Percentiles rank a stretch among this genome's conserved stretches.
Evolutionary conservation across 148 eudicot species (phyloP).

Genomic region (Chenopodium formosanum): DNA sequence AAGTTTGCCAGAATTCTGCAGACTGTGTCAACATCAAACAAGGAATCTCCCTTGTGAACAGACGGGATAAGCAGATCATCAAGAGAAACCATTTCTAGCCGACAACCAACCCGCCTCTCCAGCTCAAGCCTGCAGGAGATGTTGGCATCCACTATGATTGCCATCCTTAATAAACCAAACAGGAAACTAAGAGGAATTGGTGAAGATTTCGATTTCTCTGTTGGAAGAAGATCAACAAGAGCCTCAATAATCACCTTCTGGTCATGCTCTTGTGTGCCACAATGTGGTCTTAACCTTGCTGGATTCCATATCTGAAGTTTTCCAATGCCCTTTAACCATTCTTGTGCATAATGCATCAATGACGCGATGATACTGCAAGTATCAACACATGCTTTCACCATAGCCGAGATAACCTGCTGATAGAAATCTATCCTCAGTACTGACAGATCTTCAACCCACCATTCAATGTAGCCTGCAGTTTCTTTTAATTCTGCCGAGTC

Average conservation of each 20-base stretch:
- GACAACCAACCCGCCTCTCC: conserved; percentile 53
- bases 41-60: conserved; percentile 50
- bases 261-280: conserved; percentile 36
- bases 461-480: conserved; percentile 32
- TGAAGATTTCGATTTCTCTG: conserved; percentile 40
- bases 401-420: conserved; percentile 40
- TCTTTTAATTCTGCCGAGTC: conserved; percentile 38
- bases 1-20: conserved; percentile 61
- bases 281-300: conserved; percentile 36
- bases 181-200: conserved; percentile 53
- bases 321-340: conserved; percentile 61
- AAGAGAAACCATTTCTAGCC: conserved; percentile 53
- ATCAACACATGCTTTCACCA: conserved; percentile 48
- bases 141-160: conserved; percentile 50
- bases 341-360: conserved; percentile 66
- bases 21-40: conserved; percentile 61
- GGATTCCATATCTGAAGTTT: conserved; percentile 70
- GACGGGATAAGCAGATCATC: conserved; percentile 71
- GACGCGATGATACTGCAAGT: conserved; percentile 50
- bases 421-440: conserved; percentile 49
- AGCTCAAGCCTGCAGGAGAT: conserved; percentile 55
- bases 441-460: conserved; percentile 80
- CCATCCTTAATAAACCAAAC: conserved; percentile 60
- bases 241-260: conserved; percentile 61
- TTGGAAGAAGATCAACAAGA: conserved; percentile 53